These are phyloP conservation scores for Benincasa hispida DNA, from an alignment of 306 rosid species.

Conservation along the genomic window DNA sequence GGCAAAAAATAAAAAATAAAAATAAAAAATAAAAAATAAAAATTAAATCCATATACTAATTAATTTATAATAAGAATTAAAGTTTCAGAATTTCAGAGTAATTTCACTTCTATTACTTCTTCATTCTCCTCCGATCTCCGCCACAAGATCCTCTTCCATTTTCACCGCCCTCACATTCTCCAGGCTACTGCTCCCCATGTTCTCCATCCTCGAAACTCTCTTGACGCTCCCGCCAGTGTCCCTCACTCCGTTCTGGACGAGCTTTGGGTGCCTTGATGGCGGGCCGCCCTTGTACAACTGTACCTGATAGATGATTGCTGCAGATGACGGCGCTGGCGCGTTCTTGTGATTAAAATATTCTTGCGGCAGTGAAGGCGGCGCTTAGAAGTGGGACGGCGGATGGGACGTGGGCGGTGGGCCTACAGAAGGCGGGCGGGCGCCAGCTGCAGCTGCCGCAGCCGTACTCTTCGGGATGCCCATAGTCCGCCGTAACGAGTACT, in stretches of 20 bases:
- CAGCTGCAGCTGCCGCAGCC: conserved; percentile 43
- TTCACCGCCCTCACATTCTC: conserved; percentile 74
- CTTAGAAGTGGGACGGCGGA: conserved; percentile 36
- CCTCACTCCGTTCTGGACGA: conserved; percentile 51
- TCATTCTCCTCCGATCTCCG: conserved; percentile 1
- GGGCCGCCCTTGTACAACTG: conserved; percentile 44
- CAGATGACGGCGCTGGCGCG: conserved; percentile 25
- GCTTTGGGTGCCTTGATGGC: conserved; percentile 25
- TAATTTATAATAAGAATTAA: not conserved
- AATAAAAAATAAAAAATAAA: no score
- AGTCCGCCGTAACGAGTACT: conserved; percentile 63
- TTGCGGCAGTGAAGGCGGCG: conserved; percentile 41
- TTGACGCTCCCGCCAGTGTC: conserved; percentile 41
- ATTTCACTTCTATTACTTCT: conserved; percentile 1
- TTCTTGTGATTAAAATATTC: conserved; percentile 44
- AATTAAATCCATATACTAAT: not conserved
- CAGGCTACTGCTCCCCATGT: conserved; percentile 90
- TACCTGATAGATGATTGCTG: conserved; percentile 51
- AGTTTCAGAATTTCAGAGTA: not conserved
- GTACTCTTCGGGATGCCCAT: conserved; percentile 92
- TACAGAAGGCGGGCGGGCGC: conserved; percentile 47
- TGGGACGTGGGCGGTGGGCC: conserved; percentile 41
- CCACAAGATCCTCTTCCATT: conserved; percentile 9
- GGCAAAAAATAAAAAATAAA: not conserved
- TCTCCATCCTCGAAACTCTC: conserved; percentile 92